These are phyloP conservation scores for Curvularia sp. DNA, from an alignment of 2,329 filamentous ascomycete genomes.

Conservation along the genomic window DNA sequence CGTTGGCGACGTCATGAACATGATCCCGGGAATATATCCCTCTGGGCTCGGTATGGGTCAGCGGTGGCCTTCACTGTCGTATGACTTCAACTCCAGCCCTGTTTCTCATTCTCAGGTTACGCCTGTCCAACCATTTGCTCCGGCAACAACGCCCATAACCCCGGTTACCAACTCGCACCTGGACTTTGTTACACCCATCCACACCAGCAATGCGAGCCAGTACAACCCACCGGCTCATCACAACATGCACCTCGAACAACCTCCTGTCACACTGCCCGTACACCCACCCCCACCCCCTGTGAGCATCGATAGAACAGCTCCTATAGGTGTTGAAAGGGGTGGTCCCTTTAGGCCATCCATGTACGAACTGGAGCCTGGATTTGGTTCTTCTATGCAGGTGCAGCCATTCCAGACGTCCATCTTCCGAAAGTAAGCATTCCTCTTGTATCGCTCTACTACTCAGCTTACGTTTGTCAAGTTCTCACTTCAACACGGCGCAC, in stretches of 20 bases:
- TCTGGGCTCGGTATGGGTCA: conserved; percentile 38
- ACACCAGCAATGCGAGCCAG: conserved; percentile 36
- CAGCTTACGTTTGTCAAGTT: conserved; percentile 46
- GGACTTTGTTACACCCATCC: conserved; percentile 44
- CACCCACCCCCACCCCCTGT: conserved; percentile 39
- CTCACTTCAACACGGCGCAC: conserved; percentile 60
- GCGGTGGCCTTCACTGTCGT: conserved; percentile 45
- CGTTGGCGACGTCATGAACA: conserved; percentile 46
- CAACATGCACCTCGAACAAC: conserved; percentile 44
- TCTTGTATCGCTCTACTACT: neutral
- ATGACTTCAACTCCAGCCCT: conserved; percentile 46
- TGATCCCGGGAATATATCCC: conserved; percentile 57
- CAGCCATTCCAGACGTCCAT: conserved; percentile 58
- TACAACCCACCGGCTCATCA: conserved; percentile 37
- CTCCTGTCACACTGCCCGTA: conserved; percentile 43
- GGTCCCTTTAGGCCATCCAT: conserved; percentile 56
- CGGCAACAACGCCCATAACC: conserved; percentile 37
- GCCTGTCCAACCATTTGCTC: conserved; percentile 43
- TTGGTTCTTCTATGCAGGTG: conserved; percentile 46
- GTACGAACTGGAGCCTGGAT: conserved; percentile 55
- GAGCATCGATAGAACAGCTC: conserved; percentile 40
- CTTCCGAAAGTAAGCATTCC: conserved; percentile 55
- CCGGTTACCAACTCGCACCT: conserved; percentile 40
- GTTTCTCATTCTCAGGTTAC: conserved; percentile 42
- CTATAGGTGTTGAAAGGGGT: conserved; percentile 42